These are phyloP conservation scores for Polytrichum formosum DNA, from an alignment of 225 moss, liverwort and hornwort species.

Conservation along the genomic window DNA sequence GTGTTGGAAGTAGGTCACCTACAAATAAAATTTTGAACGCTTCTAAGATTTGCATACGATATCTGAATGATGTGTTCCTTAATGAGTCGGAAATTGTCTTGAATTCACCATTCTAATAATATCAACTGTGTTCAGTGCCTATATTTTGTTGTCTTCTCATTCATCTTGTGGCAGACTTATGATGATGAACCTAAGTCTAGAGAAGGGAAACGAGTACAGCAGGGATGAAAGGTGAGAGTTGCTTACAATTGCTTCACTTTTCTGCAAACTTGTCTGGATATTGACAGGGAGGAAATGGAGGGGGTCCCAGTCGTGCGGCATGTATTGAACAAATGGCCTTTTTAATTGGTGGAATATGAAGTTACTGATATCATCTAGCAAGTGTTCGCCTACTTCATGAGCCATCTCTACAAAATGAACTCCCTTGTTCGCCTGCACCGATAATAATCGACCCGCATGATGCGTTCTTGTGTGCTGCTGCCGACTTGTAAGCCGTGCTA, in stretches of 20 bases:
- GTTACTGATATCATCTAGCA: slow-evolving; percentile 60
- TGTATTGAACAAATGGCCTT: slow-evolving; percentile 33
- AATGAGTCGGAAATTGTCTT: too few relatives aligned
- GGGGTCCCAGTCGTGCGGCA: slow-evolving; percentile 55
- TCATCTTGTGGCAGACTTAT: too few relatives aligned
- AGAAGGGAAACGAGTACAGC: too few relatives aligned
- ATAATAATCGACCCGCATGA: neutral
- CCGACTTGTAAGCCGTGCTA: slow-evolving; percentile 11
- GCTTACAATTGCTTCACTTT: slow-evolving; percentile 65
- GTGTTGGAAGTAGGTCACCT: too few relatives aligned
- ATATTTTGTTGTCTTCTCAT: too few relatives aligned
- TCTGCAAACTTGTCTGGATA: slow-evolving; percentile 54
- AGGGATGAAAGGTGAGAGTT: too few relatives aligned
- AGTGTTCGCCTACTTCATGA: slow-evolving; percentile 24
- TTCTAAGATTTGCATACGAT: too few relatives aligned
- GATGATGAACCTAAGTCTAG: too few relatives aligned
- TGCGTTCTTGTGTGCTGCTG: neutral
- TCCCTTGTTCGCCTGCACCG: slow-evolving; percentile 13
- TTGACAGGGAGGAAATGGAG: slow-evolving; percentile 58
- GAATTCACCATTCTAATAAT: too few relatives aligned
- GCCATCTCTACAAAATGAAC: slow-evolving; percentile 8
- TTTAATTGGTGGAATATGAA: slow-evolving; percentile 43
- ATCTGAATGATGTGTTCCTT: too few relatives aligned
- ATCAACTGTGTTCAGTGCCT: too few relatives aligned
- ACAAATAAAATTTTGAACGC: too few relatives aligned